Evolutionary conservation across 148 eudicot species (phyloP).

Genomic region (Rhododendron simsii): DNA sequence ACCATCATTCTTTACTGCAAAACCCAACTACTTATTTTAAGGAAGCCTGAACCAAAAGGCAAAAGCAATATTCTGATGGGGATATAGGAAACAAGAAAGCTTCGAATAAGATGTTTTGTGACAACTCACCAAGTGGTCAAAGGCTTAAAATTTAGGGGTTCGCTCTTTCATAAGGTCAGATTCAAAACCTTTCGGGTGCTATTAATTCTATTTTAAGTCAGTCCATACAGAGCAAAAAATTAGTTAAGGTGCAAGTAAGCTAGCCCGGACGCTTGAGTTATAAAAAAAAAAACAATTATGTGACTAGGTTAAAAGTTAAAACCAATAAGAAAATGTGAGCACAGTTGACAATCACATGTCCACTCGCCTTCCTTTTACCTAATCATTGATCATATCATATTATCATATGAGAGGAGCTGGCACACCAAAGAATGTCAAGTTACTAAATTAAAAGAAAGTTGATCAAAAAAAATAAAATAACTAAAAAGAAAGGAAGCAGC

Average conservation of each 20-base stretch:
- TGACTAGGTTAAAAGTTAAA: neutral
- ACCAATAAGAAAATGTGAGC: neutral
- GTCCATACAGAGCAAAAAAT: too few species aligned
- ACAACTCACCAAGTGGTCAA: neutral
- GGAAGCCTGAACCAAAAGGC: neutral
- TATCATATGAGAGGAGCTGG: neutral
- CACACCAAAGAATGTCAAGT: neutral
- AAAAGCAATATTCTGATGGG: neutral
- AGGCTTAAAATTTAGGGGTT: neutral
- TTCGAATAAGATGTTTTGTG: neutral
- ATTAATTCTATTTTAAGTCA: too few species aligned
- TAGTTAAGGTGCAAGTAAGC: too few species aligned
- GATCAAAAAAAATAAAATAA: neutral
- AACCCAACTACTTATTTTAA: neutral
- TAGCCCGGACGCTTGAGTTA: neutral
- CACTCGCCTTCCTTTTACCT: neutral
- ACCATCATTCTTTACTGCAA: neutral
- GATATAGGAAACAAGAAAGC: neutral
- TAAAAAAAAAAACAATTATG: neutral
- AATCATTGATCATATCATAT: neutral
- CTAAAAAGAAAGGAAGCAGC: neutral
- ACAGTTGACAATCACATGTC: neutral
- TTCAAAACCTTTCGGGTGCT: too few species aligned
- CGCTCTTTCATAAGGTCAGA: too few species aligned
- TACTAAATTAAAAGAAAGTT: neutral